Percentiles rank a stretch among this genome's conserved stretches.
phyloP scores from a whole-genome alignment of 2,329 filamentous ascomycete species.

The Aspergillus floridensis region DNA sequence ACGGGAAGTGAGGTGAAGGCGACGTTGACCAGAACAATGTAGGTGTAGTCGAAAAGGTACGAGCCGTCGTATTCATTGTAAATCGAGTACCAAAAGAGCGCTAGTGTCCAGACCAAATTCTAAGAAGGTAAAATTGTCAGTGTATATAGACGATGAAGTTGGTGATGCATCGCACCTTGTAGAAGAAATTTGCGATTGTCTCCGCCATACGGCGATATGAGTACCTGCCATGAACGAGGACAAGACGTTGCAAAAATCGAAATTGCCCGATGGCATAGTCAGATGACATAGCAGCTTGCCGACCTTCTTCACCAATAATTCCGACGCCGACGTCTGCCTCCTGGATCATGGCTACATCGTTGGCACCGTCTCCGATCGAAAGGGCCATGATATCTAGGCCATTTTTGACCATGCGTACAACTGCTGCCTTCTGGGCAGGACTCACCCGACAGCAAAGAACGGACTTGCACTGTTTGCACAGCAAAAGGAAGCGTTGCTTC shows the following conservation, averaged over 20 bases:
- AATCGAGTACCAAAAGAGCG: slow-evolving; percentile 96
- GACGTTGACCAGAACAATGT: slow-evolving; percentile 94
- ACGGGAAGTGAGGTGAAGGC: slow-evolving; percentile 94
- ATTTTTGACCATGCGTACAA: slow-evolving; percentile 91
- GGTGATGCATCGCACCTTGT: slow-evolving; percentile 65
- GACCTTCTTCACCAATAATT: slow-evolving; percentile 88
- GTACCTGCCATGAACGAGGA: slow-evolving; percentile 90
- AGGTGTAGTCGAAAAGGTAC: slow-evolving; percentile 96
- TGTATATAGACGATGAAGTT: background rate
- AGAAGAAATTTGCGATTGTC: slow-evolving; percentile 98
- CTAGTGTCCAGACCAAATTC: slow-evolving; percentile 97
- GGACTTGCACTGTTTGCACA: slow-evolving; percentile 96
- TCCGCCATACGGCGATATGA: slow-evolving; percentile 93
- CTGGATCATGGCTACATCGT: slow-evolving; percentile 97
- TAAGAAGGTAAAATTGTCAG: slow-evolving; percentile 29
- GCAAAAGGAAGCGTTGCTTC: slow-evolving; percentile 86
- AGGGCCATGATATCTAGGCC: slow-evolving; percentile 95
- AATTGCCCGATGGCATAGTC: slow-evolving; percentile 96
- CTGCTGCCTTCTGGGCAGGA: slow-evolving; percentile 94
- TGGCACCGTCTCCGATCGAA: slow-evolving; percentile 88
- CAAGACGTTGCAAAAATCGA: slow-evolving; percentile 76
- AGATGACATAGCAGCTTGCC: slow-evolving; percentile 92
- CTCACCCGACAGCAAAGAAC: slow-evolving; percentile 97
- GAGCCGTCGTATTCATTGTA: slow-evolving; percentile 95
- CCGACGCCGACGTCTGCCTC: slow-evolving; percentile 95